Conservation (phyloP, 1,139 yeast genomes). For the Zygosaccharomyces sapae region DNA sequence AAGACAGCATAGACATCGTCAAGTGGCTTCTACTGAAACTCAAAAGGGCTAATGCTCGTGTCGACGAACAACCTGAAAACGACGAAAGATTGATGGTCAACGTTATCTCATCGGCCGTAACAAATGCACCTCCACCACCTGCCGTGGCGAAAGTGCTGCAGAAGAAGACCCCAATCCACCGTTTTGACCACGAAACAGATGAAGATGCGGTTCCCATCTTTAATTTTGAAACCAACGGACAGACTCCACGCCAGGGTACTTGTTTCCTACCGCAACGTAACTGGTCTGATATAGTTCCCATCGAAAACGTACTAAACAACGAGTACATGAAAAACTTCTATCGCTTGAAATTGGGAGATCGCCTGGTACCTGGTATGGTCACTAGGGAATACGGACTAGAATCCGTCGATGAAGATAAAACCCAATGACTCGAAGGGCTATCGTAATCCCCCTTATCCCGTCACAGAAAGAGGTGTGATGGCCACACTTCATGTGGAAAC, state of each 20-base stretch:
- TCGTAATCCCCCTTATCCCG: constrained; percentile 42
- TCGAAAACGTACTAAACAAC: constrained; percentile 36
- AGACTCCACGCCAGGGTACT: constrained; percentile 45
- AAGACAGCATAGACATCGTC: constrained; percentile 47
- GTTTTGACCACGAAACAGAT: constrained; percentile 56
- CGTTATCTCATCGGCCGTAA: constrained; percentile 82
- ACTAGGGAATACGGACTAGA: constrained; percentile 7
- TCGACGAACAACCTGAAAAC: constrained; percentile 50
- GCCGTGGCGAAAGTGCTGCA: constrained; percentile 70
- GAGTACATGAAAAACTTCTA: constrained; percentile 20
- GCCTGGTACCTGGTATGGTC: constrained; percentile 36
- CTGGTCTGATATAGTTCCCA: constrained; percentile 55
- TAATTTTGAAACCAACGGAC: constrained; percentile 56
- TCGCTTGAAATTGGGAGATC: constrained; percentile 31
- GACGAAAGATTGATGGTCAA: constrained; percentile 81
- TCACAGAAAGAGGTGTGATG: constrained; percentile 55
- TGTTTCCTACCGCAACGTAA: constrained; percentile 76
- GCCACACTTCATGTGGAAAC: constrained; percentile 72
- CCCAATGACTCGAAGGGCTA: constrained; percentile 25
- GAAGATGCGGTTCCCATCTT: constrained; percentile 82
- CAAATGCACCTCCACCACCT: constrained; percentile 89
- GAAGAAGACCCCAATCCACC: constrained; percentile 65
- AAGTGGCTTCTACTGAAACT: constrained; percentile 36
- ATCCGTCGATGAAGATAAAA: constrained; percentile 16
- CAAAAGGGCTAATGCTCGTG: constrained; percentile 40